Conservation (phyloP, 148 eudicot species). For the Rhododendron mucronatum region DNA sequence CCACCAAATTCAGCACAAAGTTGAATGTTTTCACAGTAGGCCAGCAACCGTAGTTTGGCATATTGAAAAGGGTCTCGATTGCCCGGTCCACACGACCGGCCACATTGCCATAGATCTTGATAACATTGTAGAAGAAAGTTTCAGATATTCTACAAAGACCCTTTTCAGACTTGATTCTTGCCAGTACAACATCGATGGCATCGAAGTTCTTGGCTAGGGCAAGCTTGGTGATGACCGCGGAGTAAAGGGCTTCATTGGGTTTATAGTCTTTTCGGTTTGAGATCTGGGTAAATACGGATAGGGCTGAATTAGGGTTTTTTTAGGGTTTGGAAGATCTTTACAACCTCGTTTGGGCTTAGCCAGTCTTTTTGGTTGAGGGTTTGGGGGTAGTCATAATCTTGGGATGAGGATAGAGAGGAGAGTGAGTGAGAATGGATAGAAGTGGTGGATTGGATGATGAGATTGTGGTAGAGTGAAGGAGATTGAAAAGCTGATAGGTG, state of each 20-base stretch:
- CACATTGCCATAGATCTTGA: conserved; percentile 62
- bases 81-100: conserved; percentile 57
- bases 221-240: conserved; percentile 49
- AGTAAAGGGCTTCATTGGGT: conserved; percentile 69
- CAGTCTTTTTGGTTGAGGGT: conserved; percentile 63
- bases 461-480: background rate
- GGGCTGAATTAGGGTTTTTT: conserved; percentile 48
- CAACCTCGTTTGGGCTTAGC: conserved; percentile 62
- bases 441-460: background rate
- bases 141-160: conserved; percentile 55
- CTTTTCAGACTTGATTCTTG: conserved; percentile 42
- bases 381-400: conserved; percentile 11
- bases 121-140: conserved; percentile 54
- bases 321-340: conserved; percentile 48
- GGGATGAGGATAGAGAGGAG: conserved; percentile 20
- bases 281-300: conserved; percentile 41
- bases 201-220: conserved; percentile 46
- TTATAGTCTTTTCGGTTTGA: conserved; percentile 68
- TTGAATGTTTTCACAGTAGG: conserved; percentile 74
- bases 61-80: conserved; percentile 59
- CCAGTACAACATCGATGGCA: conserved; percentile 54
- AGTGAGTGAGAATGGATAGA: conserved; percentile 9
- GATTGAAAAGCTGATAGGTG: conserved; percentile 6
- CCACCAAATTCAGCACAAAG: conserved; percentile 69
- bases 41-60: conserved; percentile 70